phyloP scores from a whole-genome alignment of 768 basidiomycete genomes.

The Termitomyces heimii region DNA sequence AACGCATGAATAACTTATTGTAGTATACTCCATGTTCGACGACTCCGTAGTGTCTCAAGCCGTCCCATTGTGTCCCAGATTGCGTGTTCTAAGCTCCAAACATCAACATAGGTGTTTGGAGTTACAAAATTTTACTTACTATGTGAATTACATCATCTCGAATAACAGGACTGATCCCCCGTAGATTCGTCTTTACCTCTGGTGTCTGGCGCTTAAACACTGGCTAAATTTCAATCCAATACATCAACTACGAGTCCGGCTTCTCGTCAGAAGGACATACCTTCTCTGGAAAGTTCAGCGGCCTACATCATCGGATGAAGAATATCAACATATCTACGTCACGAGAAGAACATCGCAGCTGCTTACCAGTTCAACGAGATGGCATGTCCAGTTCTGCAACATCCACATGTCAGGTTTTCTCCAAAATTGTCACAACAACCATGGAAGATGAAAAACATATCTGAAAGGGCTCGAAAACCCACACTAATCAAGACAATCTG shows the following conservation, averaged over 20 bases:
- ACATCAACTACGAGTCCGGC: background rate
- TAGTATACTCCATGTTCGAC: constrained; percentile 51
- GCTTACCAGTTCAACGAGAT: constrained; percentile 61
- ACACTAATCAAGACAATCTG: background rate
- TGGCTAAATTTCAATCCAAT: constrained; percentile 31
- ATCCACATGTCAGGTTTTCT: background rate
- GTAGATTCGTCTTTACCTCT: constrained; percentile 36
- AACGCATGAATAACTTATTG: constrained; percentile 40
- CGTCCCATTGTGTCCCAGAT: constrained; percentile 69
- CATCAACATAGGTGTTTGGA: background rate
- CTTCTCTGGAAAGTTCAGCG: constrained; percentile 61
- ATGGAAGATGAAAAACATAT: background rate
- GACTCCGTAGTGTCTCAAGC: constrained; percentile 53
- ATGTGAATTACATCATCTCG: constrained; percentile 54
- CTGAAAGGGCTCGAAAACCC: background rate
- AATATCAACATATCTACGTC: background rate
- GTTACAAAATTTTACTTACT: constrained; percentile 21
- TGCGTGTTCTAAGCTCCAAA: constrained; percentile 52
- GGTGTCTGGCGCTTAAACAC: constrained; percentile 51
- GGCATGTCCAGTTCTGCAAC: constrained; percentile 41
- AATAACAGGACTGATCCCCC: constrained; percentile 19
- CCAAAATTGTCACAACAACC: background rate
- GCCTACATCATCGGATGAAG: constrained; percentile 32
- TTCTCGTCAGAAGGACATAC: constrained; percentile 23
- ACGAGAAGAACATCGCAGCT: background rate